phyloP scores from a whole-genome alignment of 2,329 filamentous ascomycete species.

The Chrysoporthe deuterocubensis region DNA sequence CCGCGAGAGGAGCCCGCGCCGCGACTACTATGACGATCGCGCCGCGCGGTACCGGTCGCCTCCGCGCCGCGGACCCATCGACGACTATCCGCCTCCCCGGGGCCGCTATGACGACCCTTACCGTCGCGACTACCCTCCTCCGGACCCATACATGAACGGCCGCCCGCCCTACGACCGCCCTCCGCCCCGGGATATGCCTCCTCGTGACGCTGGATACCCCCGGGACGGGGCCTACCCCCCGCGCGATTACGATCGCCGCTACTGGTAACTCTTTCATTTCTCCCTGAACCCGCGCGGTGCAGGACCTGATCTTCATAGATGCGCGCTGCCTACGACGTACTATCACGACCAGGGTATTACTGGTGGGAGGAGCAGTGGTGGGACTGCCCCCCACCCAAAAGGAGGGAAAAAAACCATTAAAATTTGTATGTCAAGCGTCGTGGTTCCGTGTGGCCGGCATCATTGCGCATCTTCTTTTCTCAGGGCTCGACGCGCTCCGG shows the following conservation, averaged over 20 bases:
- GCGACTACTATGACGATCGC: constrained; percentile 85
- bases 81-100: constrained; percentile 74
- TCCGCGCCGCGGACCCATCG: constrained; percentile 72
- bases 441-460: constrained; percentile 8
- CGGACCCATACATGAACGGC: constrained; percentile 63
- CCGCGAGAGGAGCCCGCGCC: constrained; percentile 83
- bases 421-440: not conserved
- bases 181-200: constrained; percentile 52
- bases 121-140: constrained; percentile 68
- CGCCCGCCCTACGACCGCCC: constrained; percentile 61
- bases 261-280: constrained; percentile 46
- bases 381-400: not conserved
- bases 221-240: constrained; percentile 52
- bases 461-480: not conserved
- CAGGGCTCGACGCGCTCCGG: not conserved
- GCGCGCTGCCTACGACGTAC: constrained; percentile 14
- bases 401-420: not conserved
- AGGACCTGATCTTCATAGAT: constrained; percentile 31
- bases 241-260: constrained; percentile 51
- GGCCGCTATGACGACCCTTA: constrained; percentile 79
- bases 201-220: constrained; percentile 56
- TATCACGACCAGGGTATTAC: constrained; percentile 22
- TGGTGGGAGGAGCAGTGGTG: constrained; percentile 17
- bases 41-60: constrained; percentile 76
- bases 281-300: constrained; percentile 30